Conservation (phyloP, 139 green algal genomes). For the Astrephomene gubernaculifera region DNA sequence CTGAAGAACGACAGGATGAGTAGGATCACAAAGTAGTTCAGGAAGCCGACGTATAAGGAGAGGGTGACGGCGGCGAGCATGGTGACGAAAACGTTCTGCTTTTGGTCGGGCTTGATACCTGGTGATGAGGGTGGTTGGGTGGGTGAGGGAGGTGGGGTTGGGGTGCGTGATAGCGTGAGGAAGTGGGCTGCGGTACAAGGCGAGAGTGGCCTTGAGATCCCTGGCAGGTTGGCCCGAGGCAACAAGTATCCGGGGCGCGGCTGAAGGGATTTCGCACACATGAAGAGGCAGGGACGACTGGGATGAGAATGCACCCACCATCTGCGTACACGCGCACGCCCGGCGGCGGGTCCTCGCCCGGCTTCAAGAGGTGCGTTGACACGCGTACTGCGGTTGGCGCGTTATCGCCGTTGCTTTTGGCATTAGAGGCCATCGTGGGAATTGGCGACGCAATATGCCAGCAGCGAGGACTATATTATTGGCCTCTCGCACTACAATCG, state of each 20-base stretch:
- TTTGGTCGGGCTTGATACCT: slow-evolving; percentile 21
- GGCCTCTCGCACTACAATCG: too few relatives aligned
- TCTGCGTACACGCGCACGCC: slow-evolving; percentile 18
- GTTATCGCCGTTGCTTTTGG: neutral
- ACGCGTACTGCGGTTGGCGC: neutral
- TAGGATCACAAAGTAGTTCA: slow-evolving; percentile 37
- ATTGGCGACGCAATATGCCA: too few relatives aligned
- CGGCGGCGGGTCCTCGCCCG: neutral
- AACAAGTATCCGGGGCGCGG: too few relatives aligned
- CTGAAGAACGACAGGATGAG: slow-evolving; percentile 29
- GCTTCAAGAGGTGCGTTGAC: neutral
- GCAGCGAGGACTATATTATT: too few relatives aligned
- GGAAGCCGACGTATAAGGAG: slow-evolving; percentile 41
- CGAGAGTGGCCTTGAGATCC: too few relatives aligned
- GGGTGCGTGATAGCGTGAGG: neutral
- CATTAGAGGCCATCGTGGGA: neutral
- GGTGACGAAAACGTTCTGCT: slow-evolving; percentile 32
- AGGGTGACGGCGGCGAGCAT: slow-evolving; percentile 28
- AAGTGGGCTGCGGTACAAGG: too few relatives aligned
- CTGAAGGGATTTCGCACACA: too few relatives aligned
- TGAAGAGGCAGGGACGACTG: too few relatives aligned
- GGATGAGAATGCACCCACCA: neutral
- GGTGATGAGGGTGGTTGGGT: neutral
- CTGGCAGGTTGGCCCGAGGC: too few relatives aligned
- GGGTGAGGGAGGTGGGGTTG: neutral